These are phyloP conservation scores for Acacia confusa DNA, from an alignment of 306 rosid species.

Conservation along the genomic window DNA sequence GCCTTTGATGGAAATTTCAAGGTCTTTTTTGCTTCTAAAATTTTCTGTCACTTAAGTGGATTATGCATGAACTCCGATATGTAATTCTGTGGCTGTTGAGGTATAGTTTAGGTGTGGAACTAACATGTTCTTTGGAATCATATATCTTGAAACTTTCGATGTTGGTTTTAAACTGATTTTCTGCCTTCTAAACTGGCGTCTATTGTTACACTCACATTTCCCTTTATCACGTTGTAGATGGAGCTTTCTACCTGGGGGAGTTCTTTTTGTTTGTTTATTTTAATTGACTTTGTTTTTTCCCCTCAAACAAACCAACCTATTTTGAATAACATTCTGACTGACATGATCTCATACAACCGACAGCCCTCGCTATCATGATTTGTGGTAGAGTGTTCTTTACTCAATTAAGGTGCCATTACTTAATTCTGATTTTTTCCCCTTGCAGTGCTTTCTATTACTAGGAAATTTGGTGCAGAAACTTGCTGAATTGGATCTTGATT, in stretches of 20 bases:
- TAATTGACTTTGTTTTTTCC: background rate
- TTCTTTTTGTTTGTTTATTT: background rate
- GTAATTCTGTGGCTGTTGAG: background rate
- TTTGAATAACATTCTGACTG: background rate
- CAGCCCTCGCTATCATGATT: background rate
- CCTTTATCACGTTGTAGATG: background rate
- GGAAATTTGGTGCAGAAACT: constrained; percentile 62
- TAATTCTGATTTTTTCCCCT: background rate
- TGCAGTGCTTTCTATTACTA: constrained; percentile 64
- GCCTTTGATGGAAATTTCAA: background rate
- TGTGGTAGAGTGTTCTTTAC: background rate
- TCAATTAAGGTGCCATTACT: constrained; percentile 21
- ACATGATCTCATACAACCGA: background rate
- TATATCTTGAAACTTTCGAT: background rate
- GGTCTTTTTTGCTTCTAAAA: no score
- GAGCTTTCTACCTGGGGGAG: background rate
- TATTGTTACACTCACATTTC: background rate
- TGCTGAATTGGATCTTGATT: constrained; percentile 72
- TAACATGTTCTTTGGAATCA: background rate
- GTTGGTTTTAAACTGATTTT: background rate
- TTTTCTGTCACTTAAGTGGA: background rate
- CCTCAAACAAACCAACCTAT: background rate
- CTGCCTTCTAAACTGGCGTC: background rate
- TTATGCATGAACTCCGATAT: background rate
- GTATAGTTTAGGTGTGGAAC: background rate